Evolutionary conservation across 2,329 filamentous ascomycete genomes (phyloP).

Genomic region (Trichoderma endophyticum): DNA sequence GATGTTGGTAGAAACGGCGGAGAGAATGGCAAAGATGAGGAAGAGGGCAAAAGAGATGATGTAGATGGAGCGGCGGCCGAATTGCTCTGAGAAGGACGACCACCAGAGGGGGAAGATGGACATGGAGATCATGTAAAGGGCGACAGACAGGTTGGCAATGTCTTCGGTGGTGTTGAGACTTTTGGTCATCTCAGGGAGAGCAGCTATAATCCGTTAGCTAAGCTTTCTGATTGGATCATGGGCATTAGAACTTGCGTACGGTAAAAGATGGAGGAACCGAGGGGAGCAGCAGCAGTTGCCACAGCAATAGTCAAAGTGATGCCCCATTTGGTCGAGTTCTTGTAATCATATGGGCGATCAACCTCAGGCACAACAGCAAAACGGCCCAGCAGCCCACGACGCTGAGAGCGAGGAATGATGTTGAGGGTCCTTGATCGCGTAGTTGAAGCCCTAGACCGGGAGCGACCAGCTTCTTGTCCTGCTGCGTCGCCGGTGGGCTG

Average conservation of each 20-base stretch:
- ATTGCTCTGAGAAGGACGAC: constrained; percentile 73
- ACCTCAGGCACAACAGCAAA: constrained; percentile 76
- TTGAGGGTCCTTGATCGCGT: constrained; percentile 34
- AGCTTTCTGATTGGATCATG: constrained; percentile 4
- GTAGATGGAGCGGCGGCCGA: constrained; percentile 76
- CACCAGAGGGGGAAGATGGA: constrained; percentile 84
- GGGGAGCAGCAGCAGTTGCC: constrained; percentile 72
- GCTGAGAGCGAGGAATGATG: constrained; percentile 45
- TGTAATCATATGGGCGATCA: constrained; percentile 70
- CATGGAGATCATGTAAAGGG: constrained; percentile 80
- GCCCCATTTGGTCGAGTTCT: constrained; percentile 74
- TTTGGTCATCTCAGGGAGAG: constrained; percentile 59
- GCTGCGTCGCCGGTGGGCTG: background rate
- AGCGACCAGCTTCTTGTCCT: constrained; percentile 14
- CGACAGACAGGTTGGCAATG: constrained; percentile 70
- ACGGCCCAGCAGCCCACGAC: constrained; percentile 70
- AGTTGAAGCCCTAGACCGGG: constrained; percentile 38
- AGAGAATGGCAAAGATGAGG: constrained; percentile 65
- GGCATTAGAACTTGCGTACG: constrained; percentile 50
- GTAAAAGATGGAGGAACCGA: constrained; percentile 82
- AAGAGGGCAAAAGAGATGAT: constrained; percentile 71
- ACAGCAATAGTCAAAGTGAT: constrained; percentile 76
- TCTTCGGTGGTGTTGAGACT: constrained; percentile 63
- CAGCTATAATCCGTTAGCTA: constrained; percentile 47
- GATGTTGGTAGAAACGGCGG: constrained; percentile 66